Evolutionary conservation across 441 rosid species (phyloP), one percentile per base, ranked within the genome.

Genomic region (Pelargonium fulgidum): DNA sequence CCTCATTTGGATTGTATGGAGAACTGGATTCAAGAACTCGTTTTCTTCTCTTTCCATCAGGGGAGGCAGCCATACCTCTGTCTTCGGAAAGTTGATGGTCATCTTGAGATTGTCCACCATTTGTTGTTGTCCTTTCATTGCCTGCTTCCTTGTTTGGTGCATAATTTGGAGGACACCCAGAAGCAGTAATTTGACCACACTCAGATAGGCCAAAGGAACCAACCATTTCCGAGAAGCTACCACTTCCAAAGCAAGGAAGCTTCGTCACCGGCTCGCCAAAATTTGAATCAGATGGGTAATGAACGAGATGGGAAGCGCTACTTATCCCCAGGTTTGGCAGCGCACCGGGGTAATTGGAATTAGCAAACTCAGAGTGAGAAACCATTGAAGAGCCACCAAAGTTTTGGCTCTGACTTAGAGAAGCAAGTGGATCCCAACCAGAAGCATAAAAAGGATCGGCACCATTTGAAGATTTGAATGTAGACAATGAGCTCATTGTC

Each of bases 361-460:
- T 79, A 17, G 82, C 72, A 74, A 84, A 87, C 70, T 82, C 89
- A 68, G 68, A 63, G 58, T 78, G 88, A 71, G 87, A 79, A 73
- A 83, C 80, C 66, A 83, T 69, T 13, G 87, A 76, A 69, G 90
- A 81, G 58, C 83, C 79, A 65, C 86, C 87, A 70, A 75, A 78
- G 70, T 67, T 82, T 76, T 78, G 85, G 69, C 70, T 72, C 48
- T 71, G 87, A 72, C 75, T 73, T 54, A 83, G 67, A 13, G 89
- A 79, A 69, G 81, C 86, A 64, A 87, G 74, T 47, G 90, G 85
- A 83, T 89, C 96, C 97, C 97, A 93, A 75, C 84, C 88, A 67
- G 97, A 76, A 80, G 84, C 78, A 79, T 84, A 91, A 84, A 86
- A 88, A 73, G 87, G 82, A 64, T 85, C 89, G 42, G 77, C 72